A percentile compares a stretch with the other conserved stretches of the same genome.
Evolutionary conservation across 2,329 filamentous ascomycete genomes (phyloP).

Genomic region (Microdochium paspali): DNA sequence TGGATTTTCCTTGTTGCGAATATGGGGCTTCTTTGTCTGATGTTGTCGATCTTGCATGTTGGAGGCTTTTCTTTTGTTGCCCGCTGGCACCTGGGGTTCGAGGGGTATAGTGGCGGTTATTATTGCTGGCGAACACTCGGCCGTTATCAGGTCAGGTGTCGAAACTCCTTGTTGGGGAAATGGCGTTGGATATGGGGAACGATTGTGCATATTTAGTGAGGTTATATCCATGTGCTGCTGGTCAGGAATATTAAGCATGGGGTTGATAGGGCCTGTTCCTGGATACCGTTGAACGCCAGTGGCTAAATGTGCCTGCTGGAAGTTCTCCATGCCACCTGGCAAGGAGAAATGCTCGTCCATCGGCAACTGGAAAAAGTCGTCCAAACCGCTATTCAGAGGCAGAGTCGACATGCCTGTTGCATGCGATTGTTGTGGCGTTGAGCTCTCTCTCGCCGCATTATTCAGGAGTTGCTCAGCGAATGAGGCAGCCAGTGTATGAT

Average conservation of each 20-base stretch:
- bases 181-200: background rate
- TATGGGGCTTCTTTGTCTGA: background rate
- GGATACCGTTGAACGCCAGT: background rate
- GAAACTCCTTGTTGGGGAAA: background rate
- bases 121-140: background rate
- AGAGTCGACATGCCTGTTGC: conserved; percentile 4
- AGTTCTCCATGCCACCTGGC: conserved; percentile 1
- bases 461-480: conserved; percentile 30
- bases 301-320: conserved; percentile 1
- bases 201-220: background rate
- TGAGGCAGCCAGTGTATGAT: conserved; percentile 29
- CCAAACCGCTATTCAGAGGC: conserved; percentile 9
- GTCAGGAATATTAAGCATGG: background rate
- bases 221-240: background rate
- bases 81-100: background rate
- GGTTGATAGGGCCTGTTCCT: background rate
- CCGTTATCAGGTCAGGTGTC: background rate
- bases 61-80: background rate
- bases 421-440: background rate
- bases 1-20: background rate
- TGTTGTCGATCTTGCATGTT: background rate
- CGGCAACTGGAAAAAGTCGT: conserved; percentile 11
- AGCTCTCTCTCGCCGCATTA: conserved; percentile 8
- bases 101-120: background rate
- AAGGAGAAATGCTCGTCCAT: conserved; percentile 9